These are phyloP conservation scores for Diaporthe sp. DNA, from an alignment of 2,329 filamentous ascomycete genomes.

Conservation along the genomic window DNA sequence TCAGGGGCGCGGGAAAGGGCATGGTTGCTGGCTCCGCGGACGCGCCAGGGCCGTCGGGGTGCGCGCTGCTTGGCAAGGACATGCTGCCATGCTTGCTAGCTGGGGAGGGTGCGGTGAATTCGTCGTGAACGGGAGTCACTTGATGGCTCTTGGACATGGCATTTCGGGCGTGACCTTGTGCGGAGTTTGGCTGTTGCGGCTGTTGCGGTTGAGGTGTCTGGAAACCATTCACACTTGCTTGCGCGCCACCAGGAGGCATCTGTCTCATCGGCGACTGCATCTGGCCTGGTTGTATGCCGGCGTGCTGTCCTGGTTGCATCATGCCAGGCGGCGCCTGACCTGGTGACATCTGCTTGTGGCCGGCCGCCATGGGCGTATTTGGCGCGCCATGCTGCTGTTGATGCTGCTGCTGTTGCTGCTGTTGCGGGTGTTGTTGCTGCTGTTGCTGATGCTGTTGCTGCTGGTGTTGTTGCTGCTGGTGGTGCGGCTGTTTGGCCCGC, in stretches of 20 bases:
- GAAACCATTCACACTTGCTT: conserved; percentile 63
- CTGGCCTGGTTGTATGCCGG: conserved; percentile 57
- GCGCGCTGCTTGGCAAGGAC: conserved; percentile 53
- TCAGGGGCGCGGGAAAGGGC: conserved; percentile 53
- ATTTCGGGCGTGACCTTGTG: conserved; percentile 61
- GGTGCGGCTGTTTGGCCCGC: conserved; percentile 66
- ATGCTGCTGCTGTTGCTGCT: conserved; percentile 51
- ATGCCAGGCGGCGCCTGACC: conserved; percentile 56
- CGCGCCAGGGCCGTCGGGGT: conserved; percentile 48
- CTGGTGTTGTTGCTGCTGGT: conserved; percentile 52
- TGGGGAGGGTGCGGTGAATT: conserved; percentile 62
- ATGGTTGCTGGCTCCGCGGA: conserved; percentile 43
- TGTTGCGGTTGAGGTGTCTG: conserved; percentile 58
- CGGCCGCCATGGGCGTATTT: conserved; percentile 52
- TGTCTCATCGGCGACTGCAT: conserved; percentile 61
- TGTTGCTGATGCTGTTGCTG: not conserved
- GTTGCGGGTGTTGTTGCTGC: conserved; percentile 52
- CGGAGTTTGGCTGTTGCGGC: conserved; percentile 57
- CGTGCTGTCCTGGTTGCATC: conserved; percentile 56
- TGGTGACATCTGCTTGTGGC: conserved; percentile 58
- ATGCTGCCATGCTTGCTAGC: conserved; percentile 59
- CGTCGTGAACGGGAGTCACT: conserved; percentile 54
- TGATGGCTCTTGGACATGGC: conserved; percentile 68
- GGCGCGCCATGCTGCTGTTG: conserved; percentile 47
- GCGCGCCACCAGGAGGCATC: conserved; percentile 61